A percentile compares a stretch with the other conserved stretches of the same genome.
These are phyloP conservation scores for Bonia amplexicaulis DNA, from an alignment of 176 grass and related monocot species.

Conservation along the genomic window DNA sequence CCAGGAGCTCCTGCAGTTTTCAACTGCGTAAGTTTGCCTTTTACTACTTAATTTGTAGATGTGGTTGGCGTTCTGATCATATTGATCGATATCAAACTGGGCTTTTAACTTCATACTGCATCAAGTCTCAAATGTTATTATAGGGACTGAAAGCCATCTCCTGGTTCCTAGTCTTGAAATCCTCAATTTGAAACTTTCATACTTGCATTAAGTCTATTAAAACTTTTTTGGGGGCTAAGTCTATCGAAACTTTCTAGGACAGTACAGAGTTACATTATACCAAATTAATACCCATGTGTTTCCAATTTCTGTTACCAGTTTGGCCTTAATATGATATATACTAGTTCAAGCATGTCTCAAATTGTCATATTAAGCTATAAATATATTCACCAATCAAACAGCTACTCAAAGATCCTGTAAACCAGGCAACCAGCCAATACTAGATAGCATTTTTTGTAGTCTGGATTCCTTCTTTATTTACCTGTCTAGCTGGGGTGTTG, in stretches of 20 bases:
- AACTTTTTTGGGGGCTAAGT: background rate
- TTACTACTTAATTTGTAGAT: constrained; percentile 17
- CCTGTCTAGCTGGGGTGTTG: background rate
- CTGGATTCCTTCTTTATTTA: background rate
- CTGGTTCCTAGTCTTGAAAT: background rate
- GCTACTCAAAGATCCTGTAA: background rate
- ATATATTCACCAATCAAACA: background rate
- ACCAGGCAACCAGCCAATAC: background rate
- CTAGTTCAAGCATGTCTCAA: background rate
- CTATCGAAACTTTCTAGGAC: background rate
- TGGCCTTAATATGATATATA: background rate
- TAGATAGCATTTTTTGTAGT: background rate
- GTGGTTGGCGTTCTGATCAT: background rate
- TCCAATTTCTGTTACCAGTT: background rate
- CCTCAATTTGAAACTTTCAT: background rate
- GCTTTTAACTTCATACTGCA: background rate
- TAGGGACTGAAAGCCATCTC: background rate
- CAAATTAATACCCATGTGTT: background rate
- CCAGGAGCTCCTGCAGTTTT: constrained; percentile 87
- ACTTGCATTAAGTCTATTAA: constrained; percentile 3
- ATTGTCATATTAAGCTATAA: background rate
- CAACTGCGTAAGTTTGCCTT: constrained; percentile 81
- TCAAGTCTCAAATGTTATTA: background rate
- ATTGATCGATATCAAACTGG: background rate
- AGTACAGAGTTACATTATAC: background rate